Evolutionary conservation across 371 early-diverging fungal species (phyloP).

Genomic region (Mortierella sp.): DNA sequence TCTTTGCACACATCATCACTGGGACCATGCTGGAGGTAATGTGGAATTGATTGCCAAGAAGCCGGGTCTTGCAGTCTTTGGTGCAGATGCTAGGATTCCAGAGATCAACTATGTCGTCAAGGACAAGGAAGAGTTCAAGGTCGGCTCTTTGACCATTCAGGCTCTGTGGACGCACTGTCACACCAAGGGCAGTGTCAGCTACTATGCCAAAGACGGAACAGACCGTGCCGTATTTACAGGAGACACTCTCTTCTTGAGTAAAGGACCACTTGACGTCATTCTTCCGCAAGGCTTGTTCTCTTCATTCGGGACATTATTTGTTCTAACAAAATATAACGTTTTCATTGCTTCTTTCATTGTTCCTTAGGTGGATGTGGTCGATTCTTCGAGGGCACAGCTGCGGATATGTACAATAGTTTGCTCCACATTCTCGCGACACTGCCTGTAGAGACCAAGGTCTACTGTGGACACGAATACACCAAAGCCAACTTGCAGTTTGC

Average conservation of each 20-base stretch:
- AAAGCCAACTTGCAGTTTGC: constrained; percentile 74
- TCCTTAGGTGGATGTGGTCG: constrained; percentile 82
- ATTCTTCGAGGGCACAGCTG: constrained; percentile 93
- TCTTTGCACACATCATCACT: constrained; percentile 84
- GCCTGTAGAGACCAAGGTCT: constrained; percentile 87
- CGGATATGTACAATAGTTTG: constrained; percentile 86
- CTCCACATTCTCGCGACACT: constrained; percentile 69
- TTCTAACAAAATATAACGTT: too few relatives aligned
- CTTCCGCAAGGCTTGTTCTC: too few relatives aligned
- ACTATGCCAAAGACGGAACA: constrained; percentile 74
- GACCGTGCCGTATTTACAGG: constrained; percentile 79
- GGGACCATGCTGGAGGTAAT: constrained; percentile 89
- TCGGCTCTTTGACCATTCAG: constrained; percentile 75
- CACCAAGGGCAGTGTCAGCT: constrained; percentile 90
- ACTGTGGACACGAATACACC: constrained; percentile 96
- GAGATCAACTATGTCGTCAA: constrained; percentile 80
- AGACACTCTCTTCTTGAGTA: constrained; percentile 83
- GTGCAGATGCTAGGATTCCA: constrained; percentile 90
- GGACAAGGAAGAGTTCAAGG: constrained; percentile 80
- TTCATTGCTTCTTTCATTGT: too few relatives aligned
- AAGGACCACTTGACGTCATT: too few relatives aligned
- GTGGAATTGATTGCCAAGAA: constrained; percentile 64
- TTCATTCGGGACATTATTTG: too few relatives aligned
- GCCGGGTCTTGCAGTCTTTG: constrained; percentile 84
- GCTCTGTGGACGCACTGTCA: constrained; percentile 88